Base-by-base conservation (phyloP, 192 early-diverging fungal species). In the Coemansia sp. region DNA sequence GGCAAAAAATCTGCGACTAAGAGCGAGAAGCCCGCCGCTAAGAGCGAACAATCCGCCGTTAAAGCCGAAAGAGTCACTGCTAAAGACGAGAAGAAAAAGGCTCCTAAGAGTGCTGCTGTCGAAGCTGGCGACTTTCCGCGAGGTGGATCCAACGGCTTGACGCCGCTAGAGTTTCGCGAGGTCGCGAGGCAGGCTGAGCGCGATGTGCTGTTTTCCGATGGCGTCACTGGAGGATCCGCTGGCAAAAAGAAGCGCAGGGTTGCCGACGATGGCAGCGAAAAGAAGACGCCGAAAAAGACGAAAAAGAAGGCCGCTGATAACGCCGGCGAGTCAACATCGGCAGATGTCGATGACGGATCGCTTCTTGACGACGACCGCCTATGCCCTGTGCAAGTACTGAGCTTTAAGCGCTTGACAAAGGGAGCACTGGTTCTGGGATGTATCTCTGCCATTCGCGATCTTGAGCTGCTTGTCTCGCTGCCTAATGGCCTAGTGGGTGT, bases 401-500 rank as follows among this genome's bases (percentile, higher is more conserved):
- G 72, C 55, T 42, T 69, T 10, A 84, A 92, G 86, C 84, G 84
- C 68, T 64, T 96, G 13, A 84, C 85, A 39, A 88, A 90, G 59
- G 94, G 93, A 2, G 89, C 91, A 68, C 79, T 84, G 42, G 51
- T 95, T 2, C 73, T 96, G 36, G 95, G 94, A 27, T 90, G 88
- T 68, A 86, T 98, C 46, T 86, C 89, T 24, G 85, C 88, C 24
- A 91, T 98, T 64, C 88, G 88, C 65, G 90, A 91, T 22, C 86
- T 95, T n/a, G 90, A 95, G 66, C 55, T 97, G 34, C 80, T 88
- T 34, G 86, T 98, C 15, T 86, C 91, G 20, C 85, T 98, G 65
- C 95, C 96, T 4, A 88, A 94, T 69, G 92, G 95, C 67, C 77
- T 97, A 45, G 83, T 84, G 2, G 96, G 95, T 44, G 86, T 77